A percentile compares a stretch with the other conserved stretches of the same genome.
Evolutionary conservation across 495 filamentous ascomycete genomes (phyloP).

Genomic region (Talaromyces ruber): DNA sequence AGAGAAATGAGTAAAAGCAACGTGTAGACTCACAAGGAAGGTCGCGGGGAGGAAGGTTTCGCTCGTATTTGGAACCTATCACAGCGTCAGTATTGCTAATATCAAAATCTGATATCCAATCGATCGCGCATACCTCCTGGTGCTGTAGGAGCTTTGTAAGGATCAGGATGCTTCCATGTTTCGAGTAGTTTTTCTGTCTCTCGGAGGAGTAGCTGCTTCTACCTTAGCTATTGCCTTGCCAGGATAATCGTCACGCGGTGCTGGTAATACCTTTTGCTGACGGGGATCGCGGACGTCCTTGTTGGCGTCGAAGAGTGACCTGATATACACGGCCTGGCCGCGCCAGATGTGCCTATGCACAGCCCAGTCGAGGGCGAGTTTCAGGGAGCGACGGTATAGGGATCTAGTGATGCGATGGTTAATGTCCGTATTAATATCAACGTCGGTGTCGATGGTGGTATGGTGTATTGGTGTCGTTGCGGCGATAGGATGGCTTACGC

Average conservation of each 20-base stretch:
- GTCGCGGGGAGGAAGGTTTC: slow-evolving; percentile 75
- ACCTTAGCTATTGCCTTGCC: not conserved
- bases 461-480: not conserved
- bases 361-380: slow-evolving; percentile 89
- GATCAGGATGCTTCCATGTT: slow-evolving; percentile 96
- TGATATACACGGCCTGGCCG: slow-evolving; percentile 90
- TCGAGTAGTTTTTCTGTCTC: slow-evolving; percentile 84
- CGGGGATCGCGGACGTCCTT: slow-evolving; percentile 76
- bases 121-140: slow-evolving; percentile 71
- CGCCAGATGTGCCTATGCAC: slow-evolving; percentile 88
- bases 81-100: not conserved
- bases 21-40: slow-evolving; percentile 62
- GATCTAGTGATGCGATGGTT: slow-evolving; percentile 47
- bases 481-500: slow-evolving; percentile 19
- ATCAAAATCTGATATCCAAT: not conserved
- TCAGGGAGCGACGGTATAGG: slow-evolving; percentile 86
- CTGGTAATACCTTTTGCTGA: slow-evolving; percentile 62
- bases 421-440: not conserved
- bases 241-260: not conserved
- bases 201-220: slow-evolving; percentile 63
- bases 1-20: not conserved
- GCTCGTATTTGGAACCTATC: slow-evolving; percentile 88
- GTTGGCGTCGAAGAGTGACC: slow-evolving; percentile 92
- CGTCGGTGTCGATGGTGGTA: not conserved
- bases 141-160: slow-evolving; percentile 78